Conservation (phyloP, 148 eudicot genomes). For the Fagopyrum homotropicum region DNA sequence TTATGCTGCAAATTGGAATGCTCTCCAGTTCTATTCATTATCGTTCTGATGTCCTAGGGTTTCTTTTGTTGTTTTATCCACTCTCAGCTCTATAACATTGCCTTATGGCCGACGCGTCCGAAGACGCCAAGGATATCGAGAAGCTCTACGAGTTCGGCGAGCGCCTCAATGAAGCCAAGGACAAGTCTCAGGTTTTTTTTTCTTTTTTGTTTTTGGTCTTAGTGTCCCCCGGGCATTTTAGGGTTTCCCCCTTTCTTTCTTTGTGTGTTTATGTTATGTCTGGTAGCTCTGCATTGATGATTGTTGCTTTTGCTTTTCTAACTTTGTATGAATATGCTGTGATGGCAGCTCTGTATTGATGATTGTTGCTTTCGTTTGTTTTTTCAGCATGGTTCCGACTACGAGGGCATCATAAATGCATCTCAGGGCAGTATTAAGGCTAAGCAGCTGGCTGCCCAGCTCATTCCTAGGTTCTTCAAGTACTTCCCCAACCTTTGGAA, state of each 20-base stretch:
- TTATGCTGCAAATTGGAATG: slow-evolving; percentile 6
- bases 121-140: slow-evolving; percentile 64
- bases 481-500: slow-evolving; percentile 56
- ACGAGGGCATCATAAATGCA: slow-evolving; percentile 58
- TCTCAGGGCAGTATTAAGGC: slow-evolving; percentile 73
- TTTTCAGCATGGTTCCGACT: slow-evolving; percentile 56
- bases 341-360: not conserved
- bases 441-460: slow-evolving; percentile 88
- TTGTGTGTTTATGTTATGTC: not conserved
- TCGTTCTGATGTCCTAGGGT: not conserved
- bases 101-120: slow-evolving; percentile 44
- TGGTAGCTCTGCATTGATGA: not conserved
- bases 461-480: slow-evolving; percentile 88
- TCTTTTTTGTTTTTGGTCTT: not conserved
- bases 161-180: slow-evolving; percentile 76
- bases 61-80: not conserved
- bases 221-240: not conserved
- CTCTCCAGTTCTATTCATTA: slow-evolving; percentile 4
- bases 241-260: not conserved
- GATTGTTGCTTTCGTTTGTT: not conserved
- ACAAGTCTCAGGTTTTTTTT: slow-evolving; percentile 73
- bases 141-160: slow-evolving; percentile 85
- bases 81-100: slow-evolving; percentile 16
- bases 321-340: not conserved
- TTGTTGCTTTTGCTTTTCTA: not conserved